Percentiles rank a stretch among this genome's conserved stretches.
phyloP scores from a whole-genome alignment of 2,329 filamentous ascomycete species.

The Thielaviopsis ethacetica region DNA sequence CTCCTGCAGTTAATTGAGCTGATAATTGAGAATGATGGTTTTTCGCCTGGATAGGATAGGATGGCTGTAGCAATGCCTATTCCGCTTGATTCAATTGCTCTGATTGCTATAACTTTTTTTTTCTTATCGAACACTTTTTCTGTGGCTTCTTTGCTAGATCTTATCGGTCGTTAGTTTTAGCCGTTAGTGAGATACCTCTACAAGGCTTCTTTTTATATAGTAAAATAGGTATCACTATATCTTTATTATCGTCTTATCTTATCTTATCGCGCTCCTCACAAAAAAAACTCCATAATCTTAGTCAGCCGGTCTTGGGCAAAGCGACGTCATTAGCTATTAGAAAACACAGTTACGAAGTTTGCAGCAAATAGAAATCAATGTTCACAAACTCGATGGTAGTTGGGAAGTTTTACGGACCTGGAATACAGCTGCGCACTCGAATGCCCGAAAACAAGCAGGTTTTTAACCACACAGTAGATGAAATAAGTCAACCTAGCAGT shows the following conservation, averaged over 20 bases:
- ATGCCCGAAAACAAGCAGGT: too few species aligned
- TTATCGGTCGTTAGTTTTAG: conserved; percentile 1
- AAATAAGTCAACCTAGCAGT: too few species aligned
- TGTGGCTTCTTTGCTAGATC: conserved; percentile 1
- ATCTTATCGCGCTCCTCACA: conserved; percentile 8
- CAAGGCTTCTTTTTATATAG: too few species aligned
- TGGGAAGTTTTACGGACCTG: too few species aligned
- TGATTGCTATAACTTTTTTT: conserved; percentile 3
- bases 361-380: too few species aligned
- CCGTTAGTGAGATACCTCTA: conserved; percentile 7
- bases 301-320: background rate
- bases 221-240: conserved; percentile 6
- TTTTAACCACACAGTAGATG: too few species aligned
- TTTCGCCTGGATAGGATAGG: background rate
- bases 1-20: conserved; percentile 8
- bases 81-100: background rate
- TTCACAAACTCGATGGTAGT: too few species aligned
- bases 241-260: conserved; percentile 1
- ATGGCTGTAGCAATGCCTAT: background rate
- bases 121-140: conserved; percentile 11
- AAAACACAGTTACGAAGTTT: too few species aligned
- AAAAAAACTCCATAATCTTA: background rate
- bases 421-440: too few species aligned
- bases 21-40: background rate
- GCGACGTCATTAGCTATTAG: conserved; percentile 4